Evolutionary conservation across 305 asterid species (phyloP), one percentile per base, ranked within the genome.

Genomic region (Fraxinus angustifolia): DNA sequence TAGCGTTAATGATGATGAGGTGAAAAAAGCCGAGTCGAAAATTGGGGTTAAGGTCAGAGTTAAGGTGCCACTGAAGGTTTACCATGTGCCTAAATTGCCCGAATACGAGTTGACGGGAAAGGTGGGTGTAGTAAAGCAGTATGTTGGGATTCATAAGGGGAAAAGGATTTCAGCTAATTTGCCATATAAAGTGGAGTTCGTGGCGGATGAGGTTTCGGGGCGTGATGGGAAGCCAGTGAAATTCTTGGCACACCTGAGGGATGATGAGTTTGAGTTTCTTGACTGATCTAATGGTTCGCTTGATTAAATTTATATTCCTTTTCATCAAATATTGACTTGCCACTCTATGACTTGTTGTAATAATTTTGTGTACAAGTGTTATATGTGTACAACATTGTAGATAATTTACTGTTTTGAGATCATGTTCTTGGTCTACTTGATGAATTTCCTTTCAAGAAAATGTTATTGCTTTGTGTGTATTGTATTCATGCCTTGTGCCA

Each of bases 181-280:
- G 85, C 99, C 99, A 14, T 93, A 87, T 85, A 92, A 95, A 80
- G 93, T 91, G 73, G 94, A 92, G 87, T 95, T 95, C 72, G 87
- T 87, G 73, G 89, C 65, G 35, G 94, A 92, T 0, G 88, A 84
- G 50, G 50, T 88, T 38, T 72, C 74, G 73, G 97, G 97, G 36
- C 88, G 93, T 26, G 85, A 78, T 42, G 93, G 93, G 17, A 90
- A 90, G 80, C 94, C 97, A 30, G 87, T 90, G 83, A 95, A 92
- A 84, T 92, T 95, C 84, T 21, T 70, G 81, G 91, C 93, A 3
- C 99, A 95, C 86, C 88, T 93, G 77, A 95, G 85, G 89, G 99
- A 93, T 83, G 98, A 93, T 84, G 99, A 95, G 90, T 95, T 95
- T 86, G 99, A 93, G 90, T 89, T 88, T 86, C 88, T 93, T 89